Base-by-base conservation (phyloP, 805 yeast genomes). In the Teunomyces barrocoloradensis region DNA sequence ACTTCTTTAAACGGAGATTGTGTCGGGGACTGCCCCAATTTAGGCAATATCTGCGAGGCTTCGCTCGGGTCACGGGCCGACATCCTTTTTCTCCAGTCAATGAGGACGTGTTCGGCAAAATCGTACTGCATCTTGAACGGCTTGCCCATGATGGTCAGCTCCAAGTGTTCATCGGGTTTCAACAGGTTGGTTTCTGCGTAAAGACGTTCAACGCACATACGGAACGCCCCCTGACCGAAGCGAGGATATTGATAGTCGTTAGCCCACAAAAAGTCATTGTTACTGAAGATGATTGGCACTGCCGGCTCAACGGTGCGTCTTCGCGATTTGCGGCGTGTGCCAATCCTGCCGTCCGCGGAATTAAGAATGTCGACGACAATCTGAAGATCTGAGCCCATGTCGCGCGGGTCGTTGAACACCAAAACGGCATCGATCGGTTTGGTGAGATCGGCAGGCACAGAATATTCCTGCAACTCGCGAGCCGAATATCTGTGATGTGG, bases 151-250 rank as follows among this genome's bases (percentile, higher is more conserved):
- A 86, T 77, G 3, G 80, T 71, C 49, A 79, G 78, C 2, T 48
- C 34, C 11, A 38, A 20, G 32, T 64, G 61, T 18, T 58, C 54
- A 9, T 53, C 43, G 7, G 44, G 43, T 5, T 54, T 44, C 12
- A 81, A 80, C n/a, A 66, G 67, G 49, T 85, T 82, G 45, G 74
- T 61, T 43, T 77, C 78, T 17, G 64, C 60, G 57, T 87, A 87
- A 38, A 89, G 64, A 3, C 79, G 68, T 57, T 87, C 85, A 4
- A 86, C 66, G 38, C 79, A 68, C 44, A 80, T 76, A 51, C 92
- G 74, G 58, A 87, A 85, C 1, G 92, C 95, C 21, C 97, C 97
- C 68, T 90, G 96, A 5, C 97, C 97, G 59, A 89, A 87, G 46
- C 97, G 75, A 18, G 96, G 89, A 46, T 84, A 66, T 12, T 62